Evolutionary conservation across 257 asterid genomes (phyloP).

Genomic region (Solanum sejunctum): DNA sequence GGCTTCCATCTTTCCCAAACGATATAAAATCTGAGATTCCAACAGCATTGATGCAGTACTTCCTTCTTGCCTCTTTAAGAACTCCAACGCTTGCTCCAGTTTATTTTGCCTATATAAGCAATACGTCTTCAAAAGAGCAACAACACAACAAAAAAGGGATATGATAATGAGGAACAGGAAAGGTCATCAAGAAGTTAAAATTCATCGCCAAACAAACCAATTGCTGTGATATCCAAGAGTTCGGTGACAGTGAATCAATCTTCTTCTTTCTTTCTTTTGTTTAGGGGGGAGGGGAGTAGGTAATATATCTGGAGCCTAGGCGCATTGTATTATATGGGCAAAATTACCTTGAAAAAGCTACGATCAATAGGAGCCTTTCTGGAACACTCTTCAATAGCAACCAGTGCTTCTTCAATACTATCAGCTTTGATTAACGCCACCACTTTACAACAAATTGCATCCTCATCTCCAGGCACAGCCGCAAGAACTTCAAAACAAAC

Average conservation of each 20-base stretch:
- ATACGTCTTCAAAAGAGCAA: constrained; percentile 47
- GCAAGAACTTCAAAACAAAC: constrained; percentile 41
- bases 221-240: no score
- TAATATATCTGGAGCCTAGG: no score
- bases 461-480: constrained; percentile 71
- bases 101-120: constrained; percentile 81
- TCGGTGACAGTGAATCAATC: no score
- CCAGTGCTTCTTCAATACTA: constrained; percentile 43
- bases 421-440: constrained; percentile 65
- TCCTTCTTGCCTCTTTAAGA: constrained; percentile 48
- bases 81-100: constrained; percentile 60
- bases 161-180: neutral
- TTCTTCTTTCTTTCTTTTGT: no score
- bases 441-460: constrained; percentile 61
- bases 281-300: no score
- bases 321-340: no score
- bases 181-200: neutral
- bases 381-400: constrained; percentile 29
- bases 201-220: no score
- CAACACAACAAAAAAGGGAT: neutral
- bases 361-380: constrained; percentile 27
- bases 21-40: constrained; percentile 37
- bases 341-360: constrained; percentile 28
- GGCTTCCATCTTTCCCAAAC: no score
- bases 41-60: constrained; percentile 43